Conservation (phyloP, 371 early-diverging fungal species). For the Rhizopus delemar region DNA sequence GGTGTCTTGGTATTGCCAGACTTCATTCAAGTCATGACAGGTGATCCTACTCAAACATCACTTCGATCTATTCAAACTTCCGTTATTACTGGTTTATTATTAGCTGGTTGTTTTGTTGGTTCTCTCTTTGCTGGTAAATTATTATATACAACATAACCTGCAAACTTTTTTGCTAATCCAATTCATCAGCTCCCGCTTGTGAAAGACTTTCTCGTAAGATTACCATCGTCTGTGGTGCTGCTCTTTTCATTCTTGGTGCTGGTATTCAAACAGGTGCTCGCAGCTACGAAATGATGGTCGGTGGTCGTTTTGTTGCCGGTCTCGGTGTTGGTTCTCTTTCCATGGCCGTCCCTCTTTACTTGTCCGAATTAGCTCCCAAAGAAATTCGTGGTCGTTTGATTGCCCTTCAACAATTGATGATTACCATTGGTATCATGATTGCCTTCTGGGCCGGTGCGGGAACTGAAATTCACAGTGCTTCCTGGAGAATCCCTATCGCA, state of each 20-base stretch:
- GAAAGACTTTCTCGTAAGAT: constrained; percentile 46
- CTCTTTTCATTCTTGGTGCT: constrained; percentile 44
- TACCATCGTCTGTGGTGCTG: constrained; percentile 38
- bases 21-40: constrained; percentile 45
- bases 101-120: constrained; percentile 58
- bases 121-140: constrained; percentile 45
- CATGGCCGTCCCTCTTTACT: constrained; percentile 57
- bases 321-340: constrained; percentile 80
- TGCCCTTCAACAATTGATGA: constrained; percentile 48
- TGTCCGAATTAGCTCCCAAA: constrained; percentile 63
- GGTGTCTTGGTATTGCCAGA: constrained; percentile 52
- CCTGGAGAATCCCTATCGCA: constrained; percentile 57
- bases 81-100: constrained; percentile 46
- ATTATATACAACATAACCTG: background rate
- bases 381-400: constrained; percentile 56
- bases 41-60: constrained; percentile 12
- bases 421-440: constrained; percentile 52
- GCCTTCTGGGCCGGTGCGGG: constrained; percentile 53
- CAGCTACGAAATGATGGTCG: constrained; percentile 56
- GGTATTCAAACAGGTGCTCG: constrained; percentile 57
- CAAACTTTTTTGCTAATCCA: background rate
- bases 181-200: constrained; percentile 29
- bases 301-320: constrained; percentile 76
- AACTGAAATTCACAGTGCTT: constrained; percentile 24
- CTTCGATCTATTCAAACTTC: constrained; percentile 45